Base-by-base conservation (phyloP, 805 yeast species). In the Wickerhamiella sorbophila region DNA sequence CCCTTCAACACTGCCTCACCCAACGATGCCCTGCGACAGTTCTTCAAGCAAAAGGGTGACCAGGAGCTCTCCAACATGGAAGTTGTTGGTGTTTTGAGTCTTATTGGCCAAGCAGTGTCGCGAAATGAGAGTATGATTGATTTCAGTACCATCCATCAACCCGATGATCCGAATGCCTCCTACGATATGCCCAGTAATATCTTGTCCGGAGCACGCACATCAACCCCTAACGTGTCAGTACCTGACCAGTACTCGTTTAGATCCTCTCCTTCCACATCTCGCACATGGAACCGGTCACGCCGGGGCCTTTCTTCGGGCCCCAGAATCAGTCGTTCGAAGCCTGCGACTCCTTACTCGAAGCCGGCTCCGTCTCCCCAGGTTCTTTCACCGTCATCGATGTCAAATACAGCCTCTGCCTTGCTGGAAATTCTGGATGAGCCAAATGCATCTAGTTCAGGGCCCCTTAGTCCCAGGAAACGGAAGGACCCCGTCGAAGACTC, bases 51-150 rank as follows among this genome's bases (percentile, higher is more conserved):
- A 26, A 82, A 79, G 55, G 91, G 91, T 15, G 71, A 74, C 43
- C 60, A 59, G 9, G 85, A 86, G n/a, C 64, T 83, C 47, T 66
- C 75, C 10, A 80, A 76, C 19, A 65, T 80, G 38, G 94, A 83
- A 56, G 70, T 77, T 49, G 86, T 78, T 54, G 93, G 91, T 5
- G 88, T 83, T 1, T 56, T 77, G 46, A 72, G 86, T 4, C 59
- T 82, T 15, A 64, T 72, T 45, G 62, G 63, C 16, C 70, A 66
- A 46, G 55, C 54, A 2, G 52, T 49, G 21, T 42, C 49, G 34
- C 51, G 51, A 18, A 47, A 52, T 39, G 57, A 53, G 43, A 45
- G 51, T 16, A 45, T 52, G 5, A 40, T 52, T 4, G 56, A 53
- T 37, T 39, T 53, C 44, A 20, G 22, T 14, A 33, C 12, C 8